Base-by-base conservation (phyloP, 2,329 filamentous ascomycete species). In the Ophiostoma ulmi region DNA sequence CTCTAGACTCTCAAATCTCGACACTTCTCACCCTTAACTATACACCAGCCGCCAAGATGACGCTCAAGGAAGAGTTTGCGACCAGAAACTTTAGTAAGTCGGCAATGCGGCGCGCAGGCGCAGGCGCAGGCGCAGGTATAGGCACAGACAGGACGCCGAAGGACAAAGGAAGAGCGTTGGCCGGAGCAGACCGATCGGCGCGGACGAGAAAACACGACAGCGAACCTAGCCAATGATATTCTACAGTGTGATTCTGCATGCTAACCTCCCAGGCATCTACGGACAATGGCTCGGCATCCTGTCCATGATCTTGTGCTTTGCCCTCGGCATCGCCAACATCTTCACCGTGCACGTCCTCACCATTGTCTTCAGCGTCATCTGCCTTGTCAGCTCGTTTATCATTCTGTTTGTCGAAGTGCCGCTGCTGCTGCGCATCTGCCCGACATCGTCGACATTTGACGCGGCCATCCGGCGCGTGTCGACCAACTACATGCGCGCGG, bases 401-500 rank as follows among this genome's bases (percentile, higher is more conserved):
- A 90, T 95, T 77, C 83, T 95, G 78, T 95, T 95, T 81, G 86
- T 94, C 78, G 92, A 99, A 80, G 90, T 99, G 22, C 95, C 95
- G 38, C 90, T 98, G 72, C 91, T 99, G 71, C 90, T 99, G 73
- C 92, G 95, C 81, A 97, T 99, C 83, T 99, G 95, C 84, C 95
- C 95, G 72, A 99, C 95, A 6, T 98, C 94, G 17, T 81, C 90
- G 74, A 89, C 87, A 74, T 99, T 99, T 82, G 95, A 99, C 80
- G 84, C 83, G 75, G 90, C 93, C 79, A 94, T 99, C 80, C 93
- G 94, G 81, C 90, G 88, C 77, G 92, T 99, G 84, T 93, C 93
- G 74, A 97, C 94, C 72, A 98, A 97, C 84, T 98, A 94, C 84
- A 96, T 95, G 90, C 93, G 95, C 81, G 94, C 94, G 26, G 91